phyloP scores from a whole-genome alignment of 805 yeast genomes.

The Wickerhamomyces silvicola region DNA sequence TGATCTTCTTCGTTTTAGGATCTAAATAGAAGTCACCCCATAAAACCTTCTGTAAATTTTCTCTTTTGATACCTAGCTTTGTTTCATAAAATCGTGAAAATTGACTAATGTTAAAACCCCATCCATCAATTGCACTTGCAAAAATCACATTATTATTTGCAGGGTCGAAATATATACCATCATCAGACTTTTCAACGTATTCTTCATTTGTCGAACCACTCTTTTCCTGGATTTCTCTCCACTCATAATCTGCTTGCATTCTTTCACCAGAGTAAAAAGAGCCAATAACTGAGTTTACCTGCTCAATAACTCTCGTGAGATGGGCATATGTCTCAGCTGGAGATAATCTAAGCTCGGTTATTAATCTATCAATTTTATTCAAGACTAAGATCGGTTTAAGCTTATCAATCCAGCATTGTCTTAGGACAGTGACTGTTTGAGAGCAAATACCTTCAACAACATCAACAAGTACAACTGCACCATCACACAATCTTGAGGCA shows the following conservation, averaged over 20 bases:
- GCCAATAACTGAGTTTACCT: slow-evolving; percentile 91
- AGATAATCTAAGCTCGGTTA: slow-evolving; percentile 73
- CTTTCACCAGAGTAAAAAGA: slow-evolving; percentile 89
- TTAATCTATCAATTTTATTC: slow-evolving; percentile 85
- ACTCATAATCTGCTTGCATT: slow-evolving; percentile 77
- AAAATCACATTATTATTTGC: slow-evolving; percentile 83
- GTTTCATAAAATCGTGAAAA: slow-evolving; percentile 82
- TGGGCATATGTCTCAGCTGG: slow-evolving; percentile 85
- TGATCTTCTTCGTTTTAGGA: slow-evolving; percentile 80
- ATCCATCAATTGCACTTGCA: slow-evolving; percentile 90
- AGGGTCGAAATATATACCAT: slow-evolving; percentile 81
- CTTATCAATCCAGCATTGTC: slow-evolving; percentile 95
- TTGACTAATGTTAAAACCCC: slow-evolving; percentile 93
- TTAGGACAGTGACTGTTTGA: slow-evolving; percentile 87
- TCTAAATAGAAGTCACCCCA: slow-evolving; percentile 96
- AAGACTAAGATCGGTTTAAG: slow-evolving; percentile 81
- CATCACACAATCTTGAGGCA: slow-evolving; percentile 93
- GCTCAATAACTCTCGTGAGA: slow-evolving; percentile 73
- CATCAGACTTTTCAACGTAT: slow-evolving; percentile 70
- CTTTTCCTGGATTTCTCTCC: slow-evolving; percentile 59
- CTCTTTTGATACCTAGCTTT: slow-evolving; percentile 77
- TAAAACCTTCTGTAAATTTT: slow-evolving; percentile 71
- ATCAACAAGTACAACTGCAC: slow-evolving; percentile 91
- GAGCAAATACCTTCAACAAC: slow-evolving; percentile 98
- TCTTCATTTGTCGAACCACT: slow-evolving; percentile 37